A percentile compares a stretch with the other conserved stretches of the same genome.
Conservation (phyloP, 148 eudicot species). For the Arbutus unedo region DNA sequence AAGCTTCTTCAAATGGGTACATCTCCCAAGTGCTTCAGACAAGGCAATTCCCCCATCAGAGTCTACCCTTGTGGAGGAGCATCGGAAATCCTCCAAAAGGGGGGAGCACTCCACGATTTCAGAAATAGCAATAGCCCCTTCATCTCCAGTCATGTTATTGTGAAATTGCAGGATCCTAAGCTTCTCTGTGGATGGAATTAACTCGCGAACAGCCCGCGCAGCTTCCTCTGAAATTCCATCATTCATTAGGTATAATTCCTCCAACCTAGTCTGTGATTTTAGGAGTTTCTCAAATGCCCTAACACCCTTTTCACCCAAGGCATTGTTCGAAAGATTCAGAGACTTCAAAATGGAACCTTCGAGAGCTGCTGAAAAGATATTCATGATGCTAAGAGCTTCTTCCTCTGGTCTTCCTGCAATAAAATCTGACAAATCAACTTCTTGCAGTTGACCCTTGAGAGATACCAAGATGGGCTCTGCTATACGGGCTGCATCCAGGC, state of each 20-base stretch:
- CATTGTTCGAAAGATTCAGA: conserved; percentile 56
- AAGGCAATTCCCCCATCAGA: conserved; percentile 54
- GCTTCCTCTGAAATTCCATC: conserved; percentile 67
- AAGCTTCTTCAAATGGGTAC: conserved; percentile 45
- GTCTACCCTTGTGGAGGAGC: conserved; percentile 63
- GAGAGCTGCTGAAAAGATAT: conserved; percentile 49
- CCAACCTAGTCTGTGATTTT: conserved; percentile 43
- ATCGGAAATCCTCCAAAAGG: conserved; percentile 52
- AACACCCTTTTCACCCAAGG: conserved; percentile 70
- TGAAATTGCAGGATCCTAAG: conserved; percentile 61
- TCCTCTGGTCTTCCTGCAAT: conserved; percentile 63
- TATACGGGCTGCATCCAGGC: conserved; percentile 47
- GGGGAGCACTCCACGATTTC: conserved; percentile 47
- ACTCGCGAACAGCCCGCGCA: conserved; percentile 54
- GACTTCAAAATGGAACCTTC: conserved; percentile 47
- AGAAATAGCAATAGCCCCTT: conserved; percentile 58
- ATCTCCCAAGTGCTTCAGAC: conserved; percentile 45
- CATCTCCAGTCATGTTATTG: conserved; percentile 70
- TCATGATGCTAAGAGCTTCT: conserved; percentile 60
- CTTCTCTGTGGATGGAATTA: conserved; percentile 53
- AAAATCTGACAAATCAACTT: conserved; percentile 63
- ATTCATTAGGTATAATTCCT: conserved; percentile 57
- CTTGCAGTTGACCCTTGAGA: conserved; percentile 46
- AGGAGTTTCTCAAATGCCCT: conserved; percentile 58
- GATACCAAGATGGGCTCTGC: conserved; percentile 45